Evolutionary conservation across 1,139 yeast species (phyloP).

Genomic region (Kazachstania sp.): DNA sequence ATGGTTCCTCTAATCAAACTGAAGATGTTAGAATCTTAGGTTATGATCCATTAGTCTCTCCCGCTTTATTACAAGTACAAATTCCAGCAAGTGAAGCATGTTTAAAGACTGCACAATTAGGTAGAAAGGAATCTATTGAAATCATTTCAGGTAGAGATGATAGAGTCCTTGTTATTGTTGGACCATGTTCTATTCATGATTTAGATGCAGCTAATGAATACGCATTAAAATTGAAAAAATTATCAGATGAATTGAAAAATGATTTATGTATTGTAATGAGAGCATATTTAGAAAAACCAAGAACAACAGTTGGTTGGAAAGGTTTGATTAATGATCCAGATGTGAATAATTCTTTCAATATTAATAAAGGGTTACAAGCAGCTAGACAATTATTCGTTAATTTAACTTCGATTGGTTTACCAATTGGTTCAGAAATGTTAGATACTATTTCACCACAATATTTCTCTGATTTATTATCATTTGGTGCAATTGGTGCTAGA

Average conservation of each 20-base stretch:
- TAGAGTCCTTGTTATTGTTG: slow-evolving; percentile 74
- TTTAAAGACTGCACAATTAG: slow-evolving; percentile 60
- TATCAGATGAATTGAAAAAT: slow-evolving; percentile 58
- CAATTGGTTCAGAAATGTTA: slow-evolving; percentile 95
- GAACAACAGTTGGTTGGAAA: slow-evolving; percentile 99
- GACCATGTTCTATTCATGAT: slow-evolving; percentile 97
- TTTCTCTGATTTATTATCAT: slow-evolving; percentile 79
- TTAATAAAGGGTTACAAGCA: slow-evolving; percentile 86
- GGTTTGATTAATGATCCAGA: slow-evolving; percentile 97
- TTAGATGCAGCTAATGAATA: slow-evolving; percentile 83
- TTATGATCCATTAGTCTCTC: slow-evolving; percentile 85
- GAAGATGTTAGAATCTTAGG: slow-evolving; percentile 87
- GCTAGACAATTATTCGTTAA: slow-evolving; percentile 81
- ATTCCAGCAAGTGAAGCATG: slow-evolving; percentile 58
- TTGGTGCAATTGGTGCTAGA: slow-evolving; percentile 98
- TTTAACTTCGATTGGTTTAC: slow-evolving; percentile 67
- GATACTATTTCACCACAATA: slow-evolving; percentile 98
- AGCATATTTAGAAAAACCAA: slow-evolving; percentile 95
- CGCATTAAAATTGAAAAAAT: slow-evolving; percentile 57
- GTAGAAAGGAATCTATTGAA: slow-evolving; percentile 66
- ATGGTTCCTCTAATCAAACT: slow-evolving; percentile 33
- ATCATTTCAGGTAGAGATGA: slow-evolving; percentile 70
- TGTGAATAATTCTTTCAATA: slow-evolving; percentile 83
- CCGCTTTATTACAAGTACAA: slow-evolving; percentile 74
- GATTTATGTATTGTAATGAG: slow-evolving; percentile 88